Evolutionary conservation across 495 filamentous ascomycete species (phyloP).

Genomic region (Coniosporium apollinis): DNA sequence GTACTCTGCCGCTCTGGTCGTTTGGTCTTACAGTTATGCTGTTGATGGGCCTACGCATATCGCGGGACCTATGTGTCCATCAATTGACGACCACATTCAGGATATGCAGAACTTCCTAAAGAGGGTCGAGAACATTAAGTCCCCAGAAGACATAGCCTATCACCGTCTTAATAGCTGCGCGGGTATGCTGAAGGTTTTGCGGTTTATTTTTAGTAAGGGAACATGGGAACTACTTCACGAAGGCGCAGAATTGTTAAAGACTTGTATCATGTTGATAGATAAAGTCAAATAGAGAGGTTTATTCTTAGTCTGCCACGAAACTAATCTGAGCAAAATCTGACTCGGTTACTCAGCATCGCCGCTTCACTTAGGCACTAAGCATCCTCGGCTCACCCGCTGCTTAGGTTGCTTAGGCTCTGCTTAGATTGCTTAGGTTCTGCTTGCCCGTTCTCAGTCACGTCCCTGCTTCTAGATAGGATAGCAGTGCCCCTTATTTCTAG

Average conservation of each 20-base stretch:
- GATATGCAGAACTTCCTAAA: conserved; percentile 70
- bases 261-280: no score
- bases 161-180: conserved; percentile 66
- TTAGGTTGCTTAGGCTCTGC: no score
- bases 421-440: no score
- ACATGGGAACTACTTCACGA: conserved; percentile 88
- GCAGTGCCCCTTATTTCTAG: no score
- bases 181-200: conserved; percentile 66
- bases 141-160: conserved; percentile 63
- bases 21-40: conserved; percentile 91
- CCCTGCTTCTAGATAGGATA: no score
- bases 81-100: conserved; percentile 44
- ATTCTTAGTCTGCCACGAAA: no score
- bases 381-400: no score
- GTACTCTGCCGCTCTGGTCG: conserved; percentile 79
- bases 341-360: no score
- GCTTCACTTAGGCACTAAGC: no score
- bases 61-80: conserved; percentile 14
- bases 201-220: conserved; percentile 62
- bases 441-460: no score
- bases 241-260: conserved; percentile 60
- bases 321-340: no score
- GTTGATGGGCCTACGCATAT: conserved; percentile 61
- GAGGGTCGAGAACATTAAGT: conserved; percentile 53
- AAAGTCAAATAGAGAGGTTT: no score